A percentile compares a stretch with the other conserved stretches of the same genome.
phyloP scores from a whole-genome alignment of 345 rosid genomes.

The Acer yangbiense region DNA sequence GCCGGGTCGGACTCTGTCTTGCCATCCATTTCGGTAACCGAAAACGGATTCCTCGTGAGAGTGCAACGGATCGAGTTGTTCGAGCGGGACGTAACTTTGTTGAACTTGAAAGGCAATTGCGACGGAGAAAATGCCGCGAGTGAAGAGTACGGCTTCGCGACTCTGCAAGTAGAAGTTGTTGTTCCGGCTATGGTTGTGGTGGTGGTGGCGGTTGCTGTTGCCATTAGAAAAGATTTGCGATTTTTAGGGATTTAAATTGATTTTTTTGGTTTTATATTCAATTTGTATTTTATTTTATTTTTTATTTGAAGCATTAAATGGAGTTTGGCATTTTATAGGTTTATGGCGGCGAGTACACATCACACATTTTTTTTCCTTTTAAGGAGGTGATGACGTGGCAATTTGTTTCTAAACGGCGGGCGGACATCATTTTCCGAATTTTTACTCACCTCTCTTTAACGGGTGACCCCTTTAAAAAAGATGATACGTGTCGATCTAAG shows the following conservation, averaged over 20 bases:
- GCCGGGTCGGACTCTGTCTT: conserved; percentile 33
- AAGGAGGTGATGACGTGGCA: background rate
- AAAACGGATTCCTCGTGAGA: conserved; percentile 43
- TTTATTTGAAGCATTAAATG: background rate
- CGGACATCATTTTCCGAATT: too few relatives aligned
- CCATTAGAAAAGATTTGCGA: background rate
- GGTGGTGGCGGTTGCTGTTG: background rate
- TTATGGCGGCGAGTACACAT: background rate
- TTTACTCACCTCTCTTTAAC: too few relatives aligned
- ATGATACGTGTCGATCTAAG: too few relatives aligned
- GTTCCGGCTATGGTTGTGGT: conserved; percentile 24
- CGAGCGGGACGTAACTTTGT: conserved; percentile 22
- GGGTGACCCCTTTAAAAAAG: too few relatives aligned
- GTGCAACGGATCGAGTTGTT: conserved; percentile 43
- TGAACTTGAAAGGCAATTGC: conserved; percentile 29
- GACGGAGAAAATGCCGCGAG: conserved; percentile 21
- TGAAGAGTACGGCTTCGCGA: conserved; percentile 22
- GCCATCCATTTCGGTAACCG: conserved; percentile 43
- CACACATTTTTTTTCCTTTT: background rate
- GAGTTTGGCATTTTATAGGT: background rate
- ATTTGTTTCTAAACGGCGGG: too few relatives aligned
- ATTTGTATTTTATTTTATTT: background rate
- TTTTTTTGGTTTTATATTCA: background rate
- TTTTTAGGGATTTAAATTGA: background rate
- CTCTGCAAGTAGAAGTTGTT: conserved; percentile 8